Conservation (phyloP, 495 filamentous ascomycete genomes). For the Talaromyces nanjingensis region DNA sequence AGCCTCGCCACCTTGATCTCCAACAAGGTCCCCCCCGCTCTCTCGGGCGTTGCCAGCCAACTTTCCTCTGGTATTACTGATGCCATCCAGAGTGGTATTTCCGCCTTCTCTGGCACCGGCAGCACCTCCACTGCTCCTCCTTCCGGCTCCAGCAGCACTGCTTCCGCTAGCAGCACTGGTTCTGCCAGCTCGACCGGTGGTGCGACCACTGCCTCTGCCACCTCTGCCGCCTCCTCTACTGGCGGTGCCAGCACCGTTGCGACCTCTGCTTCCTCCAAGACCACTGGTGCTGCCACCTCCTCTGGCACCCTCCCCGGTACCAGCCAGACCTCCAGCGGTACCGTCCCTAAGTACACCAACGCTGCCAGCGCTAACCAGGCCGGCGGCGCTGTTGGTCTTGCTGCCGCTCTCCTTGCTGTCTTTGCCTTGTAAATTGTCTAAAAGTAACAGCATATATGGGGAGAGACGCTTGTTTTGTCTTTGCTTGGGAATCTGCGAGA, state of each 20-base stretch:
- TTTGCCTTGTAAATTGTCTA: constrained; percentile 20
- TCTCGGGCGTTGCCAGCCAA: constrained; percentile 17
- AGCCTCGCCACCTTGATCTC: constrained; percentile 24
- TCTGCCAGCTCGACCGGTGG: background rate
- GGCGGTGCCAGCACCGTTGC: background rate
- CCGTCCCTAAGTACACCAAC: constrained; percentile 18
- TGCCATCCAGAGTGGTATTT: constrained; percentile 25
- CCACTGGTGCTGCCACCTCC: constrained; percentile 11
- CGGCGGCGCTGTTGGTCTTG: constrained; percentile 19
- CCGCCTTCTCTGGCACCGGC: constrained; percentile 14
- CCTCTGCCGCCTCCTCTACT: background rate
- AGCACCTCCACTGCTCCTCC: constrained; percentile 9
- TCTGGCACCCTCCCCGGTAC: constrained; percentile 11
- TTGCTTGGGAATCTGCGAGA: background rate
- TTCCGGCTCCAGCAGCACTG: background rate
- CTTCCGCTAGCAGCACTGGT: background rate
- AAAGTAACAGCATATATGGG: background rate
- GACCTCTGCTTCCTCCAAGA: constrained; percentile 10
- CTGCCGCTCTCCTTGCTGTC: constrained; percentile 19
- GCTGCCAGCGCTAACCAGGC: constrained; percentile 24
- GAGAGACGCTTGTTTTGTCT: background rate
- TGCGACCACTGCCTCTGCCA: constrained; percentile 1
- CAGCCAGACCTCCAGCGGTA: constrained; percentile 5
- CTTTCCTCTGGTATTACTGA: constrained; percentile 27
- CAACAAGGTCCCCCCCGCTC: constrained; percentile 25